phyloP scores from a whole-genome alignment of 208 protist species.

The Crithidia brevicula region DNA sequence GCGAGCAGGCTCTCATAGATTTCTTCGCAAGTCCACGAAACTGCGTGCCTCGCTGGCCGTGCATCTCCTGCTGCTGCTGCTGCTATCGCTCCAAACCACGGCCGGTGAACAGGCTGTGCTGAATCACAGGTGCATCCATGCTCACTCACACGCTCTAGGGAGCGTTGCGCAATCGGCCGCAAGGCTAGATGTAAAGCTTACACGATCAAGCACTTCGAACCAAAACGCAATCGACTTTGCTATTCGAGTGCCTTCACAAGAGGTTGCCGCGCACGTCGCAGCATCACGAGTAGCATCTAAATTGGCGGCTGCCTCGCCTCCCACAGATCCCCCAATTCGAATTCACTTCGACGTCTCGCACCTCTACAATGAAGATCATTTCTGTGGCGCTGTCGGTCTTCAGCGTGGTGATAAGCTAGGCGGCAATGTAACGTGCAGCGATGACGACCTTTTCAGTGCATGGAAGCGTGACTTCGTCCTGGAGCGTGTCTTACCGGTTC shows the following conservation, averaged over 20 bases:
- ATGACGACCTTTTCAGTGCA: slow-evolving; percentile 43
- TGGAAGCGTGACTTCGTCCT: slow-evolving; percentile 52
- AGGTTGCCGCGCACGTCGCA: background rate
- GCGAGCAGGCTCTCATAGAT: background rate
- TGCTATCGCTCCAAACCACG: background rate
- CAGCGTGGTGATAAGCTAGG: slow-evolving; percentile 39
- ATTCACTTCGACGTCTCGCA: slow-evolving; percentile 48
- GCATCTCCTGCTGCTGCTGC: background rate
- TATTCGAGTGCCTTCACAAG: no score
- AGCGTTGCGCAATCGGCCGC: background rate
- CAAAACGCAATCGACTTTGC: no score
- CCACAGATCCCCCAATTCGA: slow-evolving; percentile 28
- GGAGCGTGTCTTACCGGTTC: slow-evolving; percentile 31
- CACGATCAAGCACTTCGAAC: no score
- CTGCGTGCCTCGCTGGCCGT: background rate
- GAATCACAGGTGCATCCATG: slow-evolving; percentile 8
- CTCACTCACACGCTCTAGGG: background rate
- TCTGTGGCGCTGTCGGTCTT: slow-evolving; percentile 23
- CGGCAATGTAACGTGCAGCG: slow-evolving; percentile 34
- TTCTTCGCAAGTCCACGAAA: background rate
- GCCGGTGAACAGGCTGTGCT: background rate
- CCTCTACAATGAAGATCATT: slow-evolving; percentile 27
- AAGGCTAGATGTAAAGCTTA: slow-evolving; percentile 5
- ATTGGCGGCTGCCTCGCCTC: background rate
- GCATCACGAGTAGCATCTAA: background rate